phyloP scores from a whole-genome alignment of 1,284 basidiomycete genomes.

The Trichosporon sp. region DNA sequence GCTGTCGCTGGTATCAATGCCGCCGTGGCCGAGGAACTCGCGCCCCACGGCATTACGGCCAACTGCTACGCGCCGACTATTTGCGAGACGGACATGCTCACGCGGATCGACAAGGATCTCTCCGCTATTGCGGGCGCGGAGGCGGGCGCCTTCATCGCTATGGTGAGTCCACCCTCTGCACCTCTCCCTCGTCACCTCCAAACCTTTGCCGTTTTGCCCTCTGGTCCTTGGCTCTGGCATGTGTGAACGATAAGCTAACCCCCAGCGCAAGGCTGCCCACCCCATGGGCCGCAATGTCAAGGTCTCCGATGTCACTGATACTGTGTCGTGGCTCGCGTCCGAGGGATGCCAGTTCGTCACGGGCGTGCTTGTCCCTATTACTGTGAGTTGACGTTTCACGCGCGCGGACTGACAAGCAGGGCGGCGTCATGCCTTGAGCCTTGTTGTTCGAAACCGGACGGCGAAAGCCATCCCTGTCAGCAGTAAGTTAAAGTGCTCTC shows the following conservation, averaged over 20 bases:
- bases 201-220: too few relatives aligned
- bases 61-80: conserved; percentile 63
- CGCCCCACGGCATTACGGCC: conserved; percentile 59
- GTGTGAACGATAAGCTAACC: too few relatives aligned
- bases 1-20: conserved; percentile 58
- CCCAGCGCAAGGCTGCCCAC: conserved; percentile 1
- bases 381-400: background rate
- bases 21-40: conserved; percentile 57
- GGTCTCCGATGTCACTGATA: background rate
- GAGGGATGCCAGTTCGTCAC: conserved; percentile 15
- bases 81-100: conserved; percentile 56
- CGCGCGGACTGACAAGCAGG: background rate
- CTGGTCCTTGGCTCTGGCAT: too few relatives aligned
- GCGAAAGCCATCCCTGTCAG: too few relatives aligned
- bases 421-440: conserved; percentile 10
- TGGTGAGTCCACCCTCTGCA: background rate
- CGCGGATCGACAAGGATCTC: conserved; percentile 32
- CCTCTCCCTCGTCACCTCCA: too few relatives aligned
- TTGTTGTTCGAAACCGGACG: too few relatives aligned
- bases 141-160: conserved; percentile 20
- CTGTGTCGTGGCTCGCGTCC: conserved; percentile 14
- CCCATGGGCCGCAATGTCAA: conserved; percentile 15
- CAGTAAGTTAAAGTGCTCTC: too few relatives aligned
- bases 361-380: conserved; percentile 14
- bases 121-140: conserved; percentile 14